Conservation (phyloP, 768 basidiomycete species). For the Neoboletus brunneissimus region DNA sequence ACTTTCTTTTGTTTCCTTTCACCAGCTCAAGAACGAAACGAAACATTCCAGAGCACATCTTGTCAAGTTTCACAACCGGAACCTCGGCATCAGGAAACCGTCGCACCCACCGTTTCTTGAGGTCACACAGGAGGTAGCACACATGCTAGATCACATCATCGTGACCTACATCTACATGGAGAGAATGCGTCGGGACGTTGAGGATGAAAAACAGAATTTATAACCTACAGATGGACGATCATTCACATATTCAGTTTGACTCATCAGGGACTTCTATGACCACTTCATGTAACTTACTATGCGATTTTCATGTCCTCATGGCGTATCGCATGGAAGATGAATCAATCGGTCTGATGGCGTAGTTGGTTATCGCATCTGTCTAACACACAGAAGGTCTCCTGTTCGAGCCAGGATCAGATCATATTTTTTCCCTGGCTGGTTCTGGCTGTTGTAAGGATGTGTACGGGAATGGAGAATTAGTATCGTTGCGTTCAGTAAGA, state of each 20-base stretch:
- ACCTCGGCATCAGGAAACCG: slow-evolving; percentile 17
- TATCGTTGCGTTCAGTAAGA: too few relatives aligned
- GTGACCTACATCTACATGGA: slow-evolving; percentile 34
- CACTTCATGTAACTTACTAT: not conserved
- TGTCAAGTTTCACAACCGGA: slow-evolving; percentile 19
- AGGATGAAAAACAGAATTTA: slow-evolving; percentile 13
- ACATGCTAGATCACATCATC: slow-evolving; percentile 33
- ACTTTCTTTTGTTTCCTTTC: not conserved
- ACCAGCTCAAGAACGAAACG: slow-evolving; percentile 13
- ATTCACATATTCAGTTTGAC: not conserved
- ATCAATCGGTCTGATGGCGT: slow-evolving; percentile 51
- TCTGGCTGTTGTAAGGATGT: too few relatives aligned
- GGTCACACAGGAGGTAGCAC: slow-evolving; percentile 22
- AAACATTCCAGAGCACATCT: slow-evolving; percentile 11
- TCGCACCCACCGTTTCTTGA: slow-evolving; percentile 28
- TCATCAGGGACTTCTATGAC: not conserved
- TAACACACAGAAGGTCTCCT: slow-evolving; percentile 78
- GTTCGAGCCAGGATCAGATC: slow-evolving; percentile 63
- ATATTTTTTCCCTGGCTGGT: slow-evolving; percentile 5
- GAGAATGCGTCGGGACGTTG: slow-evolving; percentile 26
- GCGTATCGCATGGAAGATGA: not conserved
- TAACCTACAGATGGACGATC: not conserved
- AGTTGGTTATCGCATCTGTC: slow-evolving; percentile 84
- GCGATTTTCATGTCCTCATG: not conserved
- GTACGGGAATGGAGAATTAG: too few relatives aligned